Evolutionary conservation across 2,329 filamentous ascomycete genomes (phyloP).

Genomic region (Canariomyces notabilis): DNA sequence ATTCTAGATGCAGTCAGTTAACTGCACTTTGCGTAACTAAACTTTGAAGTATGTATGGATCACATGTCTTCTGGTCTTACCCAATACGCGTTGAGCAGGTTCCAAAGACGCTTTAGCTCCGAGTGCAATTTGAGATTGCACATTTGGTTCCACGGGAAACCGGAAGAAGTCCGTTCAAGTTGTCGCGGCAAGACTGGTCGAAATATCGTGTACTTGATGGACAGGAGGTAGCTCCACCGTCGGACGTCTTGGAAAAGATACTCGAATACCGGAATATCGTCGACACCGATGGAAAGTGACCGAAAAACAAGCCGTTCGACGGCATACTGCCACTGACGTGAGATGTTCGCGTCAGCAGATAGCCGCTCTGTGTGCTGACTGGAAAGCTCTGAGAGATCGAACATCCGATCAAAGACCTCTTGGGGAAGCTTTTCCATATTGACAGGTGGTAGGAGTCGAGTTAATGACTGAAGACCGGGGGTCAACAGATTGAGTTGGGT

Average conservation of each 20-base stretch:
- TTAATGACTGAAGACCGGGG: no score
- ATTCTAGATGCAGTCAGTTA: not conserved
- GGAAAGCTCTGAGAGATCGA: not conserved
- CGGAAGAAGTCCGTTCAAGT: not conserved
- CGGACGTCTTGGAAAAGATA: not conserved
- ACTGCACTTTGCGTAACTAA: not conserved
- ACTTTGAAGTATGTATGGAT: not conserved
- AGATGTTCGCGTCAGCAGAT: not conserved
- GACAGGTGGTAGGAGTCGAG: no score
- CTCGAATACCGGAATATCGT: not conserved
- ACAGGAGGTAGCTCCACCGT: not conserved
- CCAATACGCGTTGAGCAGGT: not conserved
- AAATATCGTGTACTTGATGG: not conserved
- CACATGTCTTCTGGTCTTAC: not conserved
- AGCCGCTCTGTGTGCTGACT: no score
- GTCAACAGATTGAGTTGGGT: no score
- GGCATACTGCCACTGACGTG: not conserved
- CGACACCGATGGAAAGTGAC: not conserved
- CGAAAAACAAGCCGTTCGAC: not conserved
- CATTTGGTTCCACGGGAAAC: not conserved
- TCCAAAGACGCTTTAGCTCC: not conserved
- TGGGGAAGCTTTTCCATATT: not conserved
- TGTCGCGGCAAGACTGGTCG: no score
- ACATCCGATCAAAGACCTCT: not conserved
- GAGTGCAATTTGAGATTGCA: not conserved